A percentile compares a stretch with the other conserved stretches of the same genome.
These are phyloP conservation scores for Salisapilia sapeloensis DNA, from an alignment of 352 stramenopile genomes.

Conservation along the genomic window DNA sequence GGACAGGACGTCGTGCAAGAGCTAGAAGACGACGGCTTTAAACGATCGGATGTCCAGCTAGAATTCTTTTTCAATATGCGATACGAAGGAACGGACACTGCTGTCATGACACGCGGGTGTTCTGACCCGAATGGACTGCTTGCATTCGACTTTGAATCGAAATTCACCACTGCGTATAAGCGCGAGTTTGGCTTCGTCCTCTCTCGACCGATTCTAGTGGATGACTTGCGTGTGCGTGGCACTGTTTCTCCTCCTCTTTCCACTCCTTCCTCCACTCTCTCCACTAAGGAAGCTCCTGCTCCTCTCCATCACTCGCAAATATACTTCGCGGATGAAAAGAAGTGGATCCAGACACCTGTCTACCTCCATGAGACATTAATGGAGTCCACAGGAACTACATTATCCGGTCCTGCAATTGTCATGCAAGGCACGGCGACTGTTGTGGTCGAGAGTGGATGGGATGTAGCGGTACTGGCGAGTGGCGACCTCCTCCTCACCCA, in stretches of 20 bases:
- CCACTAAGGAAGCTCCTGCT: conserved; percentile 8
- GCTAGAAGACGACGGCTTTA: conserved; percentile 66
- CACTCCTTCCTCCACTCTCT: background rate
- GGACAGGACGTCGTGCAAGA: conserved; percentile 46
- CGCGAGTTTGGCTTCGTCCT: conserved; percentile 97
- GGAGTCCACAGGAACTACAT: conserved; percentile 43
- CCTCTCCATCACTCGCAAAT: conserved; percentile 52
- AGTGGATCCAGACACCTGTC: conserved; percentile 77
- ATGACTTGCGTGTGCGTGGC: conserved; percentile 95
- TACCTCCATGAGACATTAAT: conserved; percentile 87
- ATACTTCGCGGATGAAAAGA: conserved; percentile 69
- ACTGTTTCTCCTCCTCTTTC: conserved; percentile 70
- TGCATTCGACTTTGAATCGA: conserved; percentile 71
- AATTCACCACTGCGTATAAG: conserved; percentile 88
- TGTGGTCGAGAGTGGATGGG: conserved; percentile 93
- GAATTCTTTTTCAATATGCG: conserved; percentile 97
- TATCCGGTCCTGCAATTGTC: conserved; percentile 90
- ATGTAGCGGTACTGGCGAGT: conserved; percentile 82
- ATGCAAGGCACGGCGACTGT: conserved; percentile 97
- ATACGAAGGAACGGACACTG: conserved; percentile 97
- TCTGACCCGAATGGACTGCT: conserved; percentile 15
- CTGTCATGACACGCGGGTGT: conserved; percentile 87
- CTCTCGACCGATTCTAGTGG: conserved; percentile 87
- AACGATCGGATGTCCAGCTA: conserved; percentile 80
- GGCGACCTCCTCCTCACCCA: conserved; percentile 92